Percentiles rank a stretch among this genome's conserved stretches.
phyloP scores from a whole-genome alignment of 805 yeast species.

The Yarrowia bubula region DNA sequence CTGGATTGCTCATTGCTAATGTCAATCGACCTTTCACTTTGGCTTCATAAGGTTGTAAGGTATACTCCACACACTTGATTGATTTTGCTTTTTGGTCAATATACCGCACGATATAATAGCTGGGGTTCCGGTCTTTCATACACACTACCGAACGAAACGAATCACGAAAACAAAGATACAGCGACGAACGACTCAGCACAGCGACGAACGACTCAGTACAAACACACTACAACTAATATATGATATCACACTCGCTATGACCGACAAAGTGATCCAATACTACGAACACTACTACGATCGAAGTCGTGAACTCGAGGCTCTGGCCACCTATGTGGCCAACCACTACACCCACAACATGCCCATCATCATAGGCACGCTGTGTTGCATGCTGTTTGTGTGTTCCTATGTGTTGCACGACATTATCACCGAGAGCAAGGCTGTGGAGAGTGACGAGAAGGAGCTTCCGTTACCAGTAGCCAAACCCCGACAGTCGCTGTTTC shows the following conservation, averaged over 20 bases:
- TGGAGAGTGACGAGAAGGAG: slow-evolving; percentile 20
- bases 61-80: slow-evolving; percentile 14
- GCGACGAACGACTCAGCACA: too few relatives aligned
- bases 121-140: not conserved
- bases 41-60: not conserved
- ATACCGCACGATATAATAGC: slow-evolving; percentile 3
- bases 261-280: slow-evolving; percentile 20
- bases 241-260: not conserved
- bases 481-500: not conserved
- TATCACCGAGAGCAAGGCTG: slow-evolving; percentile 11
- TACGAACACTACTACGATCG: slow-evolving; percentile 20
- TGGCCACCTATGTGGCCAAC: slow-evolving; percentile 18
- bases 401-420: slow-evolving; percentile 21
- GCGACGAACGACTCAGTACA: not conserved
- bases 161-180: too few relatives aligned
- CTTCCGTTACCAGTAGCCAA: slow-evolving; percentile 8
- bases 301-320: slow-evolving; percentile 2
- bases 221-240: not conserved
- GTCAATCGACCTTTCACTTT: not conserved
- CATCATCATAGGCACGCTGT: slow-evolving; percentile 18
- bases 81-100: not conserved
- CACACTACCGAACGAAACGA: not conserved
- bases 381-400: slow-evolving; percentile 20
- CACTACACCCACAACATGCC: slow-evolving; percentile 24
- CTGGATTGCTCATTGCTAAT: not conserved